Evolutionary conservation across 176 grass and related monocot genomes (phyloP).

Genomic region (Hordeum marinum): DNA sequence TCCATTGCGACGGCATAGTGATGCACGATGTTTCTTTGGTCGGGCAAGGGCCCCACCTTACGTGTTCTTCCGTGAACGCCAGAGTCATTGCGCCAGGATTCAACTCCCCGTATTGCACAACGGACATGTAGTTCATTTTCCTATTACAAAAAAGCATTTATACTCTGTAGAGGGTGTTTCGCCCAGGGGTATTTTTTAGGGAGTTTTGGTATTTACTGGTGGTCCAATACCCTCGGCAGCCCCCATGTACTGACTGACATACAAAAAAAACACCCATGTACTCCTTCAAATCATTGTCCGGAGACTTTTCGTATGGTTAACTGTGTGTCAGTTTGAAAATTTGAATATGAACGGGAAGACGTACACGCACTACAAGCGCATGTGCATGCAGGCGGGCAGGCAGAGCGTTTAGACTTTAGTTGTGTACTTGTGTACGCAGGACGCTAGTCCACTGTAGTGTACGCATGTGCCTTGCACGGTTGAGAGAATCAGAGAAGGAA

Average conservation of each 20-base stretch:
- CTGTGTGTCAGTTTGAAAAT: not conserved
- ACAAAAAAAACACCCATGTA: not conserved
- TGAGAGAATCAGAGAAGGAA: not conserved
- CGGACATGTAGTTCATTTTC: not conserved
- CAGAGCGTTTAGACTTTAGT: not conserved
- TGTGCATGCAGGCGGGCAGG: not conserved
- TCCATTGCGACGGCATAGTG: constrained; percentile 32
- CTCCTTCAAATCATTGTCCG: not conserved
- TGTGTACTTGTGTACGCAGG: not conserved
- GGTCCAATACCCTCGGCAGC: not conserved
- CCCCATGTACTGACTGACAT: not conserved
- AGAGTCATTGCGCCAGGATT: constrained; percentile 19
- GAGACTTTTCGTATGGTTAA: not conserved
- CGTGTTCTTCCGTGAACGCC: constrained; percentile 32
- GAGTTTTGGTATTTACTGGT: not conserved
- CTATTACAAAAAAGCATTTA: not conserved
- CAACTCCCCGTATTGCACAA: constrained; percentile 42
- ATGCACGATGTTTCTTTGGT: constrained; percentile 50
- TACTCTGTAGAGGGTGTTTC: not conserved
- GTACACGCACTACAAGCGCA: not conserved
- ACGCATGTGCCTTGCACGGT: not conserved
- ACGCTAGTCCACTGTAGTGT: not conserved
- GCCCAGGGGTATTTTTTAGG: not conserved
- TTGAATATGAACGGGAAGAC: not conserved
- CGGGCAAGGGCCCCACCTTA: not conserved